phyloP scores from a whole-genome alignment of 2,329 filamentous ascomycete species.

The Penicillium sp. region DNA sequence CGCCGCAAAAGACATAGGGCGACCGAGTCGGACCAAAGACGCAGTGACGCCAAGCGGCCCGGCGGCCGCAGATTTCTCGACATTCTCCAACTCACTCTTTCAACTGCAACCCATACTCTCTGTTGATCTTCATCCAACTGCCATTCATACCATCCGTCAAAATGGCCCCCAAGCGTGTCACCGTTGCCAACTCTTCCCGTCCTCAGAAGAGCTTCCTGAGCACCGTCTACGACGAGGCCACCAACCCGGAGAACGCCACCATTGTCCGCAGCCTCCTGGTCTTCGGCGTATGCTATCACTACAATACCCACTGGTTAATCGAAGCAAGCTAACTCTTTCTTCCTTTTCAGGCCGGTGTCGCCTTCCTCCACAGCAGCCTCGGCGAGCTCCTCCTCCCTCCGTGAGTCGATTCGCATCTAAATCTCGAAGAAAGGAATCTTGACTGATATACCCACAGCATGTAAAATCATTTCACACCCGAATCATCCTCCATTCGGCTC shows the following conservation, averaged over 20 bases:
- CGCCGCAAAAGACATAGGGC: conserved; percentile 26
- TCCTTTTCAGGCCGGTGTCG: conserved; percentile 60
- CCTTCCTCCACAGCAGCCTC: conserved; percentile 69
- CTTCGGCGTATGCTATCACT: conserved; percentile 63
- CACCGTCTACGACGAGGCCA: conserved; percentile 65
- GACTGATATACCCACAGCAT: conserved; percentile 19
- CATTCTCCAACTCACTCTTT: conserved; percentile 13
- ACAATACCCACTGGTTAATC: neutral
- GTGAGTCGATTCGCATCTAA: conserved; percentile 38
- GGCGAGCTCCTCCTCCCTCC: conserved; percentile 69
- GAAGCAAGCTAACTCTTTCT: conserved; percentile 19
- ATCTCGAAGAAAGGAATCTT: conserved; percentile 26
- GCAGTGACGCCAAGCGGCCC: conserved; percentile 26
- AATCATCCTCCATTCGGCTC: conserved; percentile 12
- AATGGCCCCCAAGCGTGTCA: conserved; percentile 67
- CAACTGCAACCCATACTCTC: conserved; percentile 9
- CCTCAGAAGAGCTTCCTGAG: conserved; percentile 57
- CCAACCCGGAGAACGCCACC: conserved; percentile 68
- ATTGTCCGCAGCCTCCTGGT: conserved; percentile 69
- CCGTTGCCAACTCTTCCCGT: conserved; percentile 53
- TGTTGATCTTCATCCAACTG: conserved; percentile 2
- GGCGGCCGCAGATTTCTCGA: conserved; percentile 40
- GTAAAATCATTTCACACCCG: conserved; percentile 21
- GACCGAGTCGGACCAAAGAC: conserved; percentile 31
- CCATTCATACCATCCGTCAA: conserved; percentile 11